Evolutionary conservation across 2,329 filamentous ascomycete genomes (phyloP).

Genomic region (Aspergillus japonicus): DNA sequence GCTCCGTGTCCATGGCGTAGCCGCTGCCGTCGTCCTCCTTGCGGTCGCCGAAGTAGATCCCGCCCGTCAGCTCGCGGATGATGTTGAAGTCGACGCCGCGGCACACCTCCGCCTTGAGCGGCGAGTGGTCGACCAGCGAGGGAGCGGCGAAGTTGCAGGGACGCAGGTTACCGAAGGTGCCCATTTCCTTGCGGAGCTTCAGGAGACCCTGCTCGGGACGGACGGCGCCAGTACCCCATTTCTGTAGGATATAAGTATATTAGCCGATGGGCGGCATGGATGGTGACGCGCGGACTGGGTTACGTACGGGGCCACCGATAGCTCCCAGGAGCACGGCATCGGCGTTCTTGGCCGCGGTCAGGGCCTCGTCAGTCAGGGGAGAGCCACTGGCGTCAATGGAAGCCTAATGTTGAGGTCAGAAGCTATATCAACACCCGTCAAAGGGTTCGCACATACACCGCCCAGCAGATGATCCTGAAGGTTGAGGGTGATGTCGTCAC

Average conservation of each 20-base stretch:
- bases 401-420: slow-evolving; percentile 53
- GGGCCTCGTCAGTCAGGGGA: slow-evolving; percentile 78
- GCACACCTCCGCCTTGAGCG: slow-evolving; percentile 82
- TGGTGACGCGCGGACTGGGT: neutral
- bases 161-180: slow-evolving; percentile 90
- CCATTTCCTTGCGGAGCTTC: slow-evolving; percentile 86
- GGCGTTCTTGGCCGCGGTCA: slow-evolving; percentile 77
- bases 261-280: neutral
- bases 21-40: slow-evolving; percentile 72
- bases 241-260: slow-evolving; percentile 39
- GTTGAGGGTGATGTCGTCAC: slow-evolving; percentile 75
- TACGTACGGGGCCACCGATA: slow-evolving; percentile 78
- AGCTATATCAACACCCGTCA: neutral
- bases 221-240: slow-evolving; percentile 89
- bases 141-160: slow-evolving; percentile 95
- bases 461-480: slow-evolving; percentile 87
- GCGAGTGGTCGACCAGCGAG: slow-evolving; percentile 77
- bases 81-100: slow-evolving; percentile 88
- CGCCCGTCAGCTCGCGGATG: slow-evolving; percentile 85
- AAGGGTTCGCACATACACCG: slow-evolving; percentile 64
- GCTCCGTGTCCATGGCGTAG: slow-evolving; percentile 79
- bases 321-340: slow-evolving; percentile 90
- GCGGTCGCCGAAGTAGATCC: slow-evolving; percentile 92
- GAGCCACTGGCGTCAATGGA: slow-evolving; percentile 81
- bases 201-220: slow-evolving; percentile 92